Conservation (phyloP, 129 eudicot species). For the Tagetes patula region DNA sequence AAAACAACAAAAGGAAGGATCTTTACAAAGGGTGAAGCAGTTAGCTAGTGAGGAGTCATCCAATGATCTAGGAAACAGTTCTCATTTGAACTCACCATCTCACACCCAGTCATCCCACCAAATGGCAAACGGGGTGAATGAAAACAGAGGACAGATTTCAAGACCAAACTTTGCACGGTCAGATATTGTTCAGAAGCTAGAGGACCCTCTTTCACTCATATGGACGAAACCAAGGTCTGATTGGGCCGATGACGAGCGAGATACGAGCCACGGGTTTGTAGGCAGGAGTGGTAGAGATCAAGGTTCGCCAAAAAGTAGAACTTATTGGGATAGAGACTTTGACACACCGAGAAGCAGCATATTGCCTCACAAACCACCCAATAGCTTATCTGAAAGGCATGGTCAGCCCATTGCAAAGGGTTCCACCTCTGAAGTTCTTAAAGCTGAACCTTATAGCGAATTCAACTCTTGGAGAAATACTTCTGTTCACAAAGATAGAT, state of each 20-base stretch:
- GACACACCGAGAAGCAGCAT: constrained; percentile 64
- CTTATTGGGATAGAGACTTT: constrained; percentile 87
- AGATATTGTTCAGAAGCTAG: constrained; percentile 57
- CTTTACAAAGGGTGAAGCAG: constrained; percentile 57
- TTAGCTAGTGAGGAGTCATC: constrained; percentile 46
- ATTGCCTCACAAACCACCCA: constrained; percentile 59
- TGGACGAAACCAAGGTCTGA: constrained; percentile 88
- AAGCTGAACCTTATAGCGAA: constrained; percentile 54
- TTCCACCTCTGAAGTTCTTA: constrained; percentile 46
- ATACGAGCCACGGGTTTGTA: constrained; percentile 62
- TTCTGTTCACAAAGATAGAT: constrained; percentile 44
- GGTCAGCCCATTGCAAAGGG: constrained; percentile 47
- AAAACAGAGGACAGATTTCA: constrained; percentile 34
- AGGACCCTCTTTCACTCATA: constrained; percentile 66
- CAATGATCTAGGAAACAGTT: constrained; percentile 44
- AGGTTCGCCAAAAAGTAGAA: constrained; percentile 50
- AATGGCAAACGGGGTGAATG: constrained; percentile 36
- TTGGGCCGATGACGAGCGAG: constrained; percentile 99
- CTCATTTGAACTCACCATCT: constrained; percentile 38
- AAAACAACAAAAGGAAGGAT: constrained; percentile 69
- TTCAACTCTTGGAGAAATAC: constrained; percentile 57
- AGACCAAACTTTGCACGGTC: constrained; percentile 33
- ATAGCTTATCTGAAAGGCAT: constrained; percentile 49
- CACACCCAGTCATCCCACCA: constrained; percentile 45
- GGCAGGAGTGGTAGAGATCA: constrained; percentile 50